Conservation (phyloP, 2,329 filamentous ascomycete genomes). For the Pseudopyricularia javanii region DNA sequence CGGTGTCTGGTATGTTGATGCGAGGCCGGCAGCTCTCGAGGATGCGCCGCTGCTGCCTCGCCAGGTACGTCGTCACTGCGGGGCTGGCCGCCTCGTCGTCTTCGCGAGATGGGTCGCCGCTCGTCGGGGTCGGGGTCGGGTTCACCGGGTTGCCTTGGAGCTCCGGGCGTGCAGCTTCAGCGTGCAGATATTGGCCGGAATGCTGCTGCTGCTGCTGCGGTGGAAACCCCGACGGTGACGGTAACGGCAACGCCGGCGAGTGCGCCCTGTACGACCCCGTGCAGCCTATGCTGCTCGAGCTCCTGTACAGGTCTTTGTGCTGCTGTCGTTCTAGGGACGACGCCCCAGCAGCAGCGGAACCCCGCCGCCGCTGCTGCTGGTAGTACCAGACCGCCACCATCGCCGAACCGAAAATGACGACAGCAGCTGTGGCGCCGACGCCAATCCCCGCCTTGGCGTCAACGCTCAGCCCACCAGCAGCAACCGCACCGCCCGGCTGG, state of each 20-base stretch:
- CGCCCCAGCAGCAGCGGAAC: too few species aligned
- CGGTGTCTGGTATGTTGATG: not conserved
- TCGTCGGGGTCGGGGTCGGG: not conserved
- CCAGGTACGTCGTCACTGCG: not conserved
- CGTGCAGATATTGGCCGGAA: not conserved
- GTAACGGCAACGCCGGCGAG: not conserved
- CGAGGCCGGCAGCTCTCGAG: not conserved
- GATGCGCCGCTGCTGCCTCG: not conserved
- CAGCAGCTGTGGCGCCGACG: conserved; percentile 34
- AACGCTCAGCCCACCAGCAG: conserved; percentile 22
- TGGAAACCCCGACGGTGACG: not conserved
- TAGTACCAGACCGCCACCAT: not conserved
- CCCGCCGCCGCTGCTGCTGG: not conserved
- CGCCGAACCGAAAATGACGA: conserved; percentile 16
- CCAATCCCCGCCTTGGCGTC: conserved; percentile 45
- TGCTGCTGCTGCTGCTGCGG: not conserved
- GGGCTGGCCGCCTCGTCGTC: not conserved
- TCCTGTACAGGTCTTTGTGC: not conserved
- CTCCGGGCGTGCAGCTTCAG: not conserved
- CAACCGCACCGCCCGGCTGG: not conserved
- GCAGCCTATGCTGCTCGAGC: not conserved
- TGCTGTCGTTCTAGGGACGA: too few species aligned
- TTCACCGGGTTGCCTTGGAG: not conserved
- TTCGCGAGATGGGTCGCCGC: not conserved
- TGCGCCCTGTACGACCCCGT: not conserved